Conservation (phyloP, 129 eudicot genomes). For the Cynara cardunculus region DNA sequence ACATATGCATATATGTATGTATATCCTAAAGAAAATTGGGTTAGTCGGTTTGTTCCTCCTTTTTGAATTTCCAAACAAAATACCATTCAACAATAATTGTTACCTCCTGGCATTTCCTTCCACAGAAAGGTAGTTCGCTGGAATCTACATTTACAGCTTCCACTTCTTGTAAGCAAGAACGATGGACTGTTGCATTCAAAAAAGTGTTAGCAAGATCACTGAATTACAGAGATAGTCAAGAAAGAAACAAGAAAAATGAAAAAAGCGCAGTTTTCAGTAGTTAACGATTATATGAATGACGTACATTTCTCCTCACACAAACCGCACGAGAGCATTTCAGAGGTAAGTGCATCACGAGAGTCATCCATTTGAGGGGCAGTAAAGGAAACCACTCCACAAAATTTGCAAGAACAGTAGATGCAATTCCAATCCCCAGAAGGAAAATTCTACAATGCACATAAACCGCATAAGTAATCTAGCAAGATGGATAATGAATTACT, state of each 20-base stretch:
- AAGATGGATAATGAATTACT: background rate
- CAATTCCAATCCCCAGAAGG: slow-evolving; percentile 95
- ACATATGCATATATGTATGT: background rate
- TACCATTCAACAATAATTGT: background rate
- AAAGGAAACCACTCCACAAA: slow-evolving; percentile 58
- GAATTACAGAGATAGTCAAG: slow-evolving; percentile 3
- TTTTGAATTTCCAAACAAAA: background rate
- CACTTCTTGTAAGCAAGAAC: slow-evolving; percentile 38
- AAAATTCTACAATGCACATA: slow-evolving; percentile 45
- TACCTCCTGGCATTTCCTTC: slow-evolving; percentile 74
- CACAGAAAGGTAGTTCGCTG: slow-evolving; percentile 50
- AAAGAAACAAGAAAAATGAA: background rate
- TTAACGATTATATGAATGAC: background rate
- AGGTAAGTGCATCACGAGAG: slow-evolving; percentile 3
- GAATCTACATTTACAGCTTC: slow-evolving; percentile 30
- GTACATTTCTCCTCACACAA: slow-evolving; percentile 89
- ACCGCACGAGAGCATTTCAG: slow-evolving; percentile 52
- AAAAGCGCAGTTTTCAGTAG: background rate
- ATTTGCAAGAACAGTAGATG: slow-evolving; percentile 76
- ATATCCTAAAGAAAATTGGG: background rate
- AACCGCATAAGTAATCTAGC: slow-evolving; percentile 5
- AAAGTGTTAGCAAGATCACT: background rate
- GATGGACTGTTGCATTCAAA: slow-evolving; percentile 57
- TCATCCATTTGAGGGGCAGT: slow-evolving; percentile 33
- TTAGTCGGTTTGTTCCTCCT: background rate